These are phyloP conservation scores for Pythium volutum DNA, from an alignment of 352 stramenopile species.

Conservation along the genomic window DNA sequence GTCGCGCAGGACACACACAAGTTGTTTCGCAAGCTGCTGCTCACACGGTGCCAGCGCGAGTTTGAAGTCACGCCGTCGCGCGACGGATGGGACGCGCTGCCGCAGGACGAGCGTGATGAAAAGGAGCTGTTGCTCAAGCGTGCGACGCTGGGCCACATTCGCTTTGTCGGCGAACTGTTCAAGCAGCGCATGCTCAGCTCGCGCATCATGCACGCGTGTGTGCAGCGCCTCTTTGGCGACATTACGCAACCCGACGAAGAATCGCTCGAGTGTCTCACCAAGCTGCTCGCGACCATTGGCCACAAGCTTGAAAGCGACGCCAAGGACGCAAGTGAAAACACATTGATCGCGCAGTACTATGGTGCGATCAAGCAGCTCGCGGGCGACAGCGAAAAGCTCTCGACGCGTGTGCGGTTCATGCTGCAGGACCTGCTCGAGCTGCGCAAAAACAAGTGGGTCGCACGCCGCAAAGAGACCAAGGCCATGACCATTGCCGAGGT, in stretches of 20 bases:
- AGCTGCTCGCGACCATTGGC: slow-evolving; percentile 93
- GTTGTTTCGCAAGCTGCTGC: slow-evolving; percentile 93
- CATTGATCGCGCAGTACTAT: slow-evolving; percentile 75
- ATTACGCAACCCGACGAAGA: slow-evolving; percentile 89
- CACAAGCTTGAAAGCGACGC: slow-evolving; percentile 76
- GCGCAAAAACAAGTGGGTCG: slow-evolving; percentile 72
- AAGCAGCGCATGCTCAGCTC: slow-evolving; percentile 94
- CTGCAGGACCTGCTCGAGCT: slow-evolving; percentile 77
- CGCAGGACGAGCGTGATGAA: slow-evolving; percentile 50
- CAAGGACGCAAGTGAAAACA: slow-evolving; percentile 44
- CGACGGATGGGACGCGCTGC: slow-evolving; percentile 57
- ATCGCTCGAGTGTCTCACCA: slow-evolving; percentile 94
- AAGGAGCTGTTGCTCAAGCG: slow-evolving; percentile 84
- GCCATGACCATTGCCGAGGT: slow-evolving; percentile 84
- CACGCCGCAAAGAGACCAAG: slow-evolving; percentile 76
- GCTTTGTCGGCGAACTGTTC: slow-evolving; percentile 96
- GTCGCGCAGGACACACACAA: slow-evolving; percentile 80
- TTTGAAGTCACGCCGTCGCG: slow-evolving; percentile 89
- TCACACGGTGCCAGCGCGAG: slow-evolving; percentile 92
- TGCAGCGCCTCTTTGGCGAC: slow-evolving; percentile 78
- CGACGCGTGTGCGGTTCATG: slow-evolving; percentile 82
- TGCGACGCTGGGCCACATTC: slow-evolving; percentile 90
- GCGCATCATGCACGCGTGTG: slow-evolving; percentile 93
- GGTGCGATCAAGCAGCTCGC: slow-evolving; percentile 63
- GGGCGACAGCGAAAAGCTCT: slow-evolving; percentile 59